Percentiles rank a stretch among this genome's conserved stretches.
Evolutionary conservation across 257 asterid species (phyloP).

Genomic region (Buddleja alternifolia): DNA sequence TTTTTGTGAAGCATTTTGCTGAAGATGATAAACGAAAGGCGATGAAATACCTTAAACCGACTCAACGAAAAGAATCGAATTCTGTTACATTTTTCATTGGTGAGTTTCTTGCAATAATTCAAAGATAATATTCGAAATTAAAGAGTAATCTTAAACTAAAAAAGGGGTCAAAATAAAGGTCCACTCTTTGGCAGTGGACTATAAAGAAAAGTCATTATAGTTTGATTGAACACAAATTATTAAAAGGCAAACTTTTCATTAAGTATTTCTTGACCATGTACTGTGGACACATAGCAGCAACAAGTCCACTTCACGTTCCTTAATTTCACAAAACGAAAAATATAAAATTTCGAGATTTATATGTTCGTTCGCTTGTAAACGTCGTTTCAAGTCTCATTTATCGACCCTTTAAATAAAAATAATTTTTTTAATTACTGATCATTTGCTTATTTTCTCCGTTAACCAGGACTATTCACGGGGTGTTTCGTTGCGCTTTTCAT

Average conservation of each 20-base stretch:
- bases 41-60: slow-evolving; percentile 88
- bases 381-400: too few species aligned
- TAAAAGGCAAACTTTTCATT: slow-evolving; percentile 11
- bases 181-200: slow-evolving; percentile 49
- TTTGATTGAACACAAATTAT: slow-evolving; percentile 24
- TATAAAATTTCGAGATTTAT: too few species aligned
- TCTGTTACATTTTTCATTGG: slow-evolving; percentile 80
- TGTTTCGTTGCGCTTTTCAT: slow-evolving; percentile 74
- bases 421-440: not conserved
- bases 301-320: too few species aligned
- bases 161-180: slow-evolving; percentile 27
- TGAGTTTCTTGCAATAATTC: slow-evolving; percentile 40
- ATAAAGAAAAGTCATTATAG: slow-evolving; percentile 42
- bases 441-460: slow-evolving; percentile 6
- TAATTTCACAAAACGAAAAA: too few species aligned
- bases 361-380: too few species aligned
- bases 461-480: slow-evolving; percentile 80
- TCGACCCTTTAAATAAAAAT: too few species aligned
- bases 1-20: slow-evolving; percentile 74
- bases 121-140: slow-evolving; percentile 30
- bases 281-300: too few species aligned
- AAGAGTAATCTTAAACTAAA: slow-evolving; percentile 6
- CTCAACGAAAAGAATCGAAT: slow-evolving; percentile 77
- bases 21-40: slow-evolving; percentile 78
- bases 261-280: not conserved